These are phyloP conservation scores for Scenedesmus sp. DNA, from an alignment of 163 green algal species.

Conservation along the genomic window DNA sequence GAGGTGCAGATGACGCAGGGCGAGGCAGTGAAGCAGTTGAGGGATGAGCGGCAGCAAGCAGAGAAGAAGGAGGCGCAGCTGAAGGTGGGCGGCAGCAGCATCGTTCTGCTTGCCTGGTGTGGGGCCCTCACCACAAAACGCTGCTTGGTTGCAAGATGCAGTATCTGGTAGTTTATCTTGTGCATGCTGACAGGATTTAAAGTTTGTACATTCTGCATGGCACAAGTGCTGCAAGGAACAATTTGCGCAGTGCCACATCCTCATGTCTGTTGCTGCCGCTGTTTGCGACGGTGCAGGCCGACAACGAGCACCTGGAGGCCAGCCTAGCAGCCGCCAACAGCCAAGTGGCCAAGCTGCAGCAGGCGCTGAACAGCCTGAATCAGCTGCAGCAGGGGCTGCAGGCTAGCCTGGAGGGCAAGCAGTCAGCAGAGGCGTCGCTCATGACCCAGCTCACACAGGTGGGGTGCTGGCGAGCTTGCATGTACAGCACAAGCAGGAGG, in stretches of 20 bases:
- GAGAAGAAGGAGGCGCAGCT: conserved; percentile 58
- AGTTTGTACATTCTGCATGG: not conserved
- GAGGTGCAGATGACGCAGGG: conserved; percentile 74
- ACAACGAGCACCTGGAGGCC: conserved; percentile 54
- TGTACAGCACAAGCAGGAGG: not conserved
- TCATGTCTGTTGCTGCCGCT: conserved; percentile 16
- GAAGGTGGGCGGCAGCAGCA: conserved; percentile 39
- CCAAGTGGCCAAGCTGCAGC: conserved; percentile 51
- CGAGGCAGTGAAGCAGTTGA: conserved; percentile 66
- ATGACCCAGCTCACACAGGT: conserved; percentile 37
- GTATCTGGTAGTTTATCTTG: too few species aligned
- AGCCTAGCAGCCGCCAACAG: conserved; percentile 35
- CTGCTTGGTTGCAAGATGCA: too few species aligned
- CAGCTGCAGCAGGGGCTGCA: conserved; percentile 45
- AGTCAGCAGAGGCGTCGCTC: conserved; percentile 45
- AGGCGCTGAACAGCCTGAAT: not conserved
- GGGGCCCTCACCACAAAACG: not conserved
- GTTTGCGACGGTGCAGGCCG: conserved; percentile 29
- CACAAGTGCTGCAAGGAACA: not conserved
- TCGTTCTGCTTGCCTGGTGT: not conserved
- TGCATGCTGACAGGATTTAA: not conserved
- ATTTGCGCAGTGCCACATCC: too few species aligned
- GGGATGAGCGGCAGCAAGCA: conserved; percentile 59
- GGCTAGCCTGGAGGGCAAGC: conserved; percentile 53
- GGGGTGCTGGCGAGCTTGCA: not conserved